These are phyloP conservation scores for Pestalotiopsis fici DNA, from an alignment of 2,329 filamentous ascomycete species.

Conservation along the genomic window DNA sequence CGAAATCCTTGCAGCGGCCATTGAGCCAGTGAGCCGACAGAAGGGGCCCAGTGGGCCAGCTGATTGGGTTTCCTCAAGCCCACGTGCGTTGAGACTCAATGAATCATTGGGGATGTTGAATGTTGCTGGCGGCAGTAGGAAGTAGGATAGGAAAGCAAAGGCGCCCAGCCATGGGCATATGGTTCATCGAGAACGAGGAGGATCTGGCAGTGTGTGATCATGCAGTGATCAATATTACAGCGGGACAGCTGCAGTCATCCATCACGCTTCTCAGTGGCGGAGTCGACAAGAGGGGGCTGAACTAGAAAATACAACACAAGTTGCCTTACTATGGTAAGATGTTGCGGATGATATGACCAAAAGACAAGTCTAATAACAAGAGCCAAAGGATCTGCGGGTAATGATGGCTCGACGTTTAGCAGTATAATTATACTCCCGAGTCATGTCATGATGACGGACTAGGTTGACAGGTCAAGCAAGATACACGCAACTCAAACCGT, in stretches of 20 bases:
- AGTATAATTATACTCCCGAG: neutral
- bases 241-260: neutral
- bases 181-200: neutral
- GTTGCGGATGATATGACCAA: neutral
- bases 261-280: neutral
- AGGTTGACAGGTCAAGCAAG: neutral
- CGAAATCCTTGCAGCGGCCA: neutral
- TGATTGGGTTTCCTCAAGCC: conserved; percentile 6
- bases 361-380: neutral
- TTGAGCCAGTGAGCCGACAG: conserved; percentile 9
- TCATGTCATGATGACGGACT: neutral
- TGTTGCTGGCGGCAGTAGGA: neutral
- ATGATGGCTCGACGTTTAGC: neutral
- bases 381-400: neutral
- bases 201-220: neutral
- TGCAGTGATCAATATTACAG: neutral
- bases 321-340: neutral
- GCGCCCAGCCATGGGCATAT: neutral
- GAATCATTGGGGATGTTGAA: neutral
- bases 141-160: neutral
- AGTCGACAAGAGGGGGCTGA: neutral
- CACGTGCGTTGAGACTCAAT: conserved; percentile 5
- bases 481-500: too few relatives aligned
- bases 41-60: neutral
- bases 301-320: too few relatives aligned